A percentile compares a stretch with the other conserved stretches of the same genome.
Conservation (phyloP, 2,329 filamentous ascomycete species). For the Lasiodiplodia sp. region DNA sequence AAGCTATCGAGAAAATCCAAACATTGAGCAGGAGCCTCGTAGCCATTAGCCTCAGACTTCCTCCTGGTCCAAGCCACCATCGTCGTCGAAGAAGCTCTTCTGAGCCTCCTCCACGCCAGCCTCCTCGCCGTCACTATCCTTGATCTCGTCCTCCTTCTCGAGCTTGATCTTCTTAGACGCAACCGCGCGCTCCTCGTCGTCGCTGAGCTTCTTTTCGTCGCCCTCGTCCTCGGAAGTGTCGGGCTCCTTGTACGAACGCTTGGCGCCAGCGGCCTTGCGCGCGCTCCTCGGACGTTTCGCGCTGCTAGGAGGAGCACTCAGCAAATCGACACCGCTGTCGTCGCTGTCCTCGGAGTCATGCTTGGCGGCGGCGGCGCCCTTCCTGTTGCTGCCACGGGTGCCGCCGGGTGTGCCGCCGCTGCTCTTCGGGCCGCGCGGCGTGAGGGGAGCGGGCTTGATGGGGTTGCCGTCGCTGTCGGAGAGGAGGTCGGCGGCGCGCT, state of each 20-base stretch:
- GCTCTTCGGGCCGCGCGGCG: background rate
- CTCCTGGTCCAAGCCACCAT: background rate
- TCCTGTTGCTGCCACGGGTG: background rate
- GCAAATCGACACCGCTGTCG: background rate
- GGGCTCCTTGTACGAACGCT: slow-evolving; percentile 6
- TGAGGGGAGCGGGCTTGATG: background rate
- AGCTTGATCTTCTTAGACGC: background rate
- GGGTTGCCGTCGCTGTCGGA: background rate
- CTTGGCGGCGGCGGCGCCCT: background rate
- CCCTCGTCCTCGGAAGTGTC: background rate
- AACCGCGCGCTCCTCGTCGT: background rate
- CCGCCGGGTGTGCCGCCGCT: background rate
- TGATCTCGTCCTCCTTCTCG: background rate
- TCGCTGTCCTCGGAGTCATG: background rate
- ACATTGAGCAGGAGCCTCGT: background rate
- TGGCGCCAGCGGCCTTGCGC: background rate
- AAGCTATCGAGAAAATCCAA: background rate
- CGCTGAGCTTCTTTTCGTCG: background rate
- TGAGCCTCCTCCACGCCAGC: background rate
- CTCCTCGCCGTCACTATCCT: background rate
- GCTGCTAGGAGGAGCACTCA: background rate
- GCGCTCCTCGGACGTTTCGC: background rate
- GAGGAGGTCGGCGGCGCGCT: background rate
- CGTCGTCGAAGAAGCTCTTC: background rate
- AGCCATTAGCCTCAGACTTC: background rate